Evolutionary conservation across 768 basidiomycete genomes (phyloP).

Genomic region (Suillus spraguei): DNA sequence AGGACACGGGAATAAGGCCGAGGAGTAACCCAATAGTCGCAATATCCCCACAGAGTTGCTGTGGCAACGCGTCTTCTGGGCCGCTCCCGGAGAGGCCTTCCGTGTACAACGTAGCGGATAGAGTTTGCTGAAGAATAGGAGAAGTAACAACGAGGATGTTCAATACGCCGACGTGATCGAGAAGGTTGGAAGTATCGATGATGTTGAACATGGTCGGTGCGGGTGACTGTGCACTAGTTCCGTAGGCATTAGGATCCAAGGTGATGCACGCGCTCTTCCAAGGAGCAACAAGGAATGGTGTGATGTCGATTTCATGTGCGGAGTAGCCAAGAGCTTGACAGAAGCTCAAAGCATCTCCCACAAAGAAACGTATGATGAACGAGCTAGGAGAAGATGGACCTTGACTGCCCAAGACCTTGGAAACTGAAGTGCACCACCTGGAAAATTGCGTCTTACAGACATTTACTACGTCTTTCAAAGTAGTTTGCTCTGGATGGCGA

Average conservation of each 20-base stretch:
- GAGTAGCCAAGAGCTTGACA: conserved; percentile 27
- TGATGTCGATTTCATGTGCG: conserved; percentile 17
- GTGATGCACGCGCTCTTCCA: conserved; percentile 29
- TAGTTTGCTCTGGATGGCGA: background rate
- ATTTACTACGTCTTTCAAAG: background rate
- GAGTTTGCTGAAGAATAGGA: conserved; percentile 27
- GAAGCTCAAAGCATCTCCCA: conserved; percentile 30
- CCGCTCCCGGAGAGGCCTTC: conserved; percentile 23
- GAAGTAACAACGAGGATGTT: conserved; percentile 26
- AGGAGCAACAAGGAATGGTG: conserved; percentile 21
- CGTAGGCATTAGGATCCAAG: conserved; percentile 26
- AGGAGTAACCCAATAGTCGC: conserved; percentile 28
- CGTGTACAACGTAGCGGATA: conserved; percentile 30
- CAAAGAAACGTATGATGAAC: conserved; percentile 31
- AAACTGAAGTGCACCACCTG: conserved; percentile 28
- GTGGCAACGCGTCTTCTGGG: conserved; percentile 19
- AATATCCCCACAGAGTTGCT: conserved; percentile 32
- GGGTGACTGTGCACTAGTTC: conserved; percentile 9
- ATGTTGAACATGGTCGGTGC: conserved; percentile 34
- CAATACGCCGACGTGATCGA: conserved; percentile 34
- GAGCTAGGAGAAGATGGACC: conserved; percentile 10
- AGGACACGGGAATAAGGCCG: conserved; percentile 26
- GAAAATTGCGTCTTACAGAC: conserved; percentile 25
- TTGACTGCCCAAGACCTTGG: conserved; percentile 14
- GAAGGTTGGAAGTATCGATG: conserved; percentile 35